phyloP scores from a whole-genome alignment of 768 basidiomycete genomes.

The Calocybe gangraenosa region DNA sequence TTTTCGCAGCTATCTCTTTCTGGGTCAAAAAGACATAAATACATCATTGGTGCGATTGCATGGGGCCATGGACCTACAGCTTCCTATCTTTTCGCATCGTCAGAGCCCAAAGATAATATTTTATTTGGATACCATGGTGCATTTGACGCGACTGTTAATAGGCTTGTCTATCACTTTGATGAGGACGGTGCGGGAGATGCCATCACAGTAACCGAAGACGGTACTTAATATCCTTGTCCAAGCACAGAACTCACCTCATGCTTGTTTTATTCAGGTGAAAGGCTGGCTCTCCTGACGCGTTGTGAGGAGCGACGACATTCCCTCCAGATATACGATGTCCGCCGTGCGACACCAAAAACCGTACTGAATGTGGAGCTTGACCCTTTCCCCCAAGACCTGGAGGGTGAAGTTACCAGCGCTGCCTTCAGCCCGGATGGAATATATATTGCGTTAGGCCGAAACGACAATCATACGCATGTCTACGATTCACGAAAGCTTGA shows the following conservation, averaged over 20 bases:
- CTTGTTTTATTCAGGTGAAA: constrained; percentile 20
- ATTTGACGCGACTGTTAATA: constrained; percentile 35
- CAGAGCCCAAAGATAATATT: constrained; percentile 36
- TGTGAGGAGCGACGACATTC: constrained; percentile 24
- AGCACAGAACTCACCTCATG: neutral
- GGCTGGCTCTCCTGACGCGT: constrained; percentile 31
- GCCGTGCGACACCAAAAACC: constrained; percentile 24
- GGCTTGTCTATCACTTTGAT: constrained; percentile 31
- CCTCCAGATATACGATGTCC: constrained; percentile 52
- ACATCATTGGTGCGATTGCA: constrained; percentile 38
- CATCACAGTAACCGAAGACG: constrained; percentile 40
- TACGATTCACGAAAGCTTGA: constrained; percentile 58
- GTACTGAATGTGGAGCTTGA: constrained; percentile 28
- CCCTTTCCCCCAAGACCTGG: constrained; percentile 25
- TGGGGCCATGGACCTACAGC: constrained; percentile 47
- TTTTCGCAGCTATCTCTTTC: constrained; percentile 12
- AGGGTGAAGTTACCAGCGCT: constrained; percentile 44
- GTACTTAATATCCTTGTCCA: constrained; percentile 24
- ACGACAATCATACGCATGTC: constrained; percentile 54
- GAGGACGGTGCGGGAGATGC: constrained; percentile 52
- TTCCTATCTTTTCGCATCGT: constrained; percentile 48
- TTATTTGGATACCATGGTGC: constrained; percentile 44
- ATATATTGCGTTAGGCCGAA: constrained; percentile 56
- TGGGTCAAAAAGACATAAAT: constrained; percentile 15
- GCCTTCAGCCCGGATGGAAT: constrained; percentile 58